These are phyloP conservation scores for Tolypocladium tropicale DNA, from an alignment of 2,329 filamentous ascomycete genomes.

Conservation along the genomic window DNA sequence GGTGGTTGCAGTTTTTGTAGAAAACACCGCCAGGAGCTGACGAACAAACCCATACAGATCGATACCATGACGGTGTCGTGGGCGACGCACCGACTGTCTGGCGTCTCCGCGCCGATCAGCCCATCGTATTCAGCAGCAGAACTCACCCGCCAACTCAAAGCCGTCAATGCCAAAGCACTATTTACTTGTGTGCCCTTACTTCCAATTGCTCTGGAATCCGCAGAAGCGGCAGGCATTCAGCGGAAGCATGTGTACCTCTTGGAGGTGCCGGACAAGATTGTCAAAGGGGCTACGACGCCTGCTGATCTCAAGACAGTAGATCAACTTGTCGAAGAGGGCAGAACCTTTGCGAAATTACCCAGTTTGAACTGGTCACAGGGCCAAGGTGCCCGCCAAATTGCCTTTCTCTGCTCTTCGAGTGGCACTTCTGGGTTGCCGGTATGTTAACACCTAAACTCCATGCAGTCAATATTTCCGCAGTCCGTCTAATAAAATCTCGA, in stretches of 20 bases:
- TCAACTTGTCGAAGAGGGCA: constrained; percentile 50
- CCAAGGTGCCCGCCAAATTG: constrained; percentile 50
- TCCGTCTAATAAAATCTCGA: background rate
- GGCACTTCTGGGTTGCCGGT: constrained; percentile 64
- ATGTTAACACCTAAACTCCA: background rate
- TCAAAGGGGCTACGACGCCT: constrained; percentile 57
- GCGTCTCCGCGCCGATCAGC: constrained; percentile 59
- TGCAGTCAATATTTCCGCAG: fast-evolving
- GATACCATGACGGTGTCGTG: constrained; percentile 38
- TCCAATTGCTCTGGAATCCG: constrained; percentile 49
- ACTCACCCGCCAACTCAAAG: constrained; percentile 55
- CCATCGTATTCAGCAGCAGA: constrained; percentile 58
- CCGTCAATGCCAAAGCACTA: constrained; percentile 53
- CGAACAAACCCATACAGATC: constrained; percentile 43
- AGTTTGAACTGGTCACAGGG: constrained; percentile 46
- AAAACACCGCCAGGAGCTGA: constrained; percentile 21
- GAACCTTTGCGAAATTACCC: constrained; percentile 26
- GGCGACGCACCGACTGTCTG: constrained; percentile 58
- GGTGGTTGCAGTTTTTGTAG: too few species aligned
- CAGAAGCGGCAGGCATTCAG: constrained; percentile 49
- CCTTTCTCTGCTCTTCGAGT: constrained; percentile 65
- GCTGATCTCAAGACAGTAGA: constrained; percentile 52
- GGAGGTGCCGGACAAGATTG: constrained; percentile 42
- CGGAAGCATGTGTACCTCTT: constrained; percentile 54
- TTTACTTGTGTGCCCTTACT: constrained; percentile 61